These are phyloP conservation scores for Diaporthe velutina DNA, from an alignment of 2,329 filamentous ascomycete species.

Conservation along the genomic window DNA sequence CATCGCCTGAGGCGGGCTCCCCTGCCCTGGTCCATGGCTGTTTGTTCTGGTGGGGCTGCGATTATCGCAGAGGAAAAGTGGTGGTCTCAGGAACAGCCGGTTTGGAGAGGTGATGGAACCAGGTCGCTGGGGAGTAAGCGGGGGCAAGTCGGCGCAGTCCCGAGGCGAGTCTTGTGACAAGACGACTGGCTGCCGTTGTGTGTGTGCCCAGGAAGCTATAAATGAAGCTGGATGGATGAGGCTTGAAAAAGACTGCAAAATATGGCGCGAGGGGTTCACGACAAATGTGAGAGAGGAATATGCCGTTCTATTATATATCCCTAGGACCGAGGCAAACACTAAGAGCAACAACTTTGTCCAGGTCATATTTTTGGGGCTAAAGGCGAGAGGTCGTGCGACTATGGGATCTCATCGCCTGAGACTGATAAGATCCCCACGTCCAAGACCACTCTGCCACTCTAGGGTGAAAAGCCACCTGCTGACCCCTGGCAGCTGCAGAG, in stretches of 20 bases:
- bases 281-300: neutral
- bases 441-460: conserved; percentile 3
- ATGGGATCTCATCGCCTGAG: conserved; percentile 38
- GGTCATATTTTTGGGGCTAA: conserved; percentile 27
- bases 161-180: neutral
- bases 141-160: neutral
- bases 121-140: neutral
- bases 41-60: conserved; percentile 26
- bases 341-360: neutral
- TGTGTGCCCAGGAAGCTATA: neutral
- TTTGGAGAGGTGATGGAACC: conserved; percentile 30
- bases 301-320: neutral
- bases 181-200: neutral
- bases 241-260: neutral
- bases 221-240: neutral
- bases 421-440: conserved; percentile 29
- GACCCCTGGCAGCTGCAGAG: conserved; percentile 29
- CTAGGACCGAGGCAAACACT: neutral
- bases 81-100: conserved; percentile 1
- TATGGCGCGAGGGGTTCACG: neutral
- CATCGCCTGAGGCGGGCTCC: conserved; percentile 56
- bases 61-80: neutral
- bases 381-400: conserved; percentile 22
- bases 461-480: conserved; percentile 10
- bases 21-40: conserved; percentile 50